Evolutionary conservation across 2,329 filamentous ascomycete species (phyloP), one percentile per base, ranked within the genome.

Genomic region (Bipolaris victoriae): DNA sequence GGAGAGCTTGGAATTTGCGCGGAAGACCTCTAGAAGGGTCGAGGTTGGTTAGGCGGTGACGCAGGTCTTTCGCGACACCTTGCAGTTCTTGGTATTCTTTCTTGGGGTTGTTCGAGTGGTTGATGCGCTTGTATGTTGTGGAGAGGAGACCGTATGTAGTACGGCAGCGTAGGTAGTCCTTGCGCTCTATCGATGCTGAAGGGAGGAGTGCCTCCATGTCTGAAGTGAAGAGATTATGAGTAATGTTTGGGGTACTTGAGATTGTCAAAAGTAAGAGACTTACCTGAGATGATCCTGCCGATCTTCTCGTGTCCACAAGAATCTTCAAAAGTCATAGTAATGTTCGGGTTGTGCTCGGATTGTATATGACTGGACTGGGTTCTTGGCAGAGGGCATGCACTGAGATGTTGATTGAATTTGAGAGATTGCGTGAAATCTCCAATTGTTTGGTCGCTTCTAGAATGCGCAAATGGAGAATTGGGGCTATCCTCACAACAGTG

Each of bases 31-130:
- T 68, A 1, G 49, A 37, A 16, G 66, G 50, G 11, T 64, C 55
- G 7, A 69, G 54, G 31, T 37, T 58, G 5, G 52, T 18, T 1
- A 69, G 59, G 13, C 60, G 63, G 24, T 57, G 49, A 20, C 63
- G 62, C 0, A 71, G 55, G 16, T 58, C 54, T 7, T 44, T 37
- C 31, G 68, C 63, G 3, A 64, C 53, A 18, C 61, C 45, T 41
- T 60, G 47, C 2, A 70, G 43, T 35, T 69, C 63, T 26, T 57
- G 56, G 56, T 70, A 69, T 15, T 63, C 55, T 4, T 62, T 64
- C 1, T 43, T 35, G 15, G 61, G 66, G 29, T 49, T 26, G 1
- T 56, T 29, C 26, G 26, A 29, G 26, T 10, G 7, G 9, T 29
- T 29, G 26, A 29, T 29, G 26, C 9, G 9, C 26, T 29, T 29